A percentile compares a stretch with the other conserved stretches of the same genome.
Conservation (phyloP, 1,139 yeast species). For the Lodderomyces pseudojiufengensis region DNA sequence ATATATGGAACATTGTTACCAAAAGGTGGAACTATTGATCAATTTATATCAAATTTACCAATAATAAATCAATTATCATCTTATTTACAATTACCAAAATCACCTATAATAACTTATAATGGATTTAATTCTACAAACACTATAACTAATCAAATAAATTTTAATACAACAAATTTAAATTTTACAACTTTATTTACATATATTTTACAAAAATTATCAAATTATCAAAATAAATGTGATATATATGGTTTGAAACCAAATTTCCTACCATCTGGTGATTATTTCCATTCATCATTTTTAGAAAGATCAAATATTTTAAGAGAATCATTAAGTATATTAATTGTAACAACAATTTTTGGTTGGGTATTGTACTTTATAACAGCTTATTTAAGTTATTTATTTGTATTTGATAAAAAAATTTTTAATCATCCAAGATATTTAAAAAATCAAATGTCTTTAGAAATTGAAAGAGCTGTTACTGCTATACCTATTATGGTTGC, state of each 20-base stretch:
- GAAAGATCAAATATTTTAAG: constrained; percentile 71
- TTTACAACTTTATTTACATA: constrained; percentile 12
- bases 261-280: constrained; percentile 43
- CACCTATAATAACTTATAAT: constrained; percentile 1
- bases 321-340: constrained; percentile 62
- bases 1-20: constrained; percentile 56
- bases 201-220: constrained; percentile 17
- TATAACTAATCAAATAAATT: background rate
- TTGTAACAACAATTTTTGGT: constrained; percentile 80
- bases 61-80: constrained; percentile 6
- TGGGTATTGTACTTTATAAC: constrained; percentile 73
- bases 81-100: constrained; percentile 2
- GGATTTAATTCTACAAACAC: background rate
- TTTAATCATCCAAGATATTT: constrained; percentile 95
- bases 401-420: constrained; percentile 80
- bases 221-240: constrained; percentile 32
- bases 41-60: constrained; percentile 11
- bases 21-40: constrained; percentile 25
- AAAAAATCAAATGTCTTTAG: constrained; percentile 86
- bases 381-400: constrained; percentile 70
- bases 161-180: constrained; percentile 9
- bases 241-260: constrained; percentile 37
- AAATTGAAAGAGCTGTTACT: constrained; percentile 69
- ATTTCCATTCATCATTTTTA: constrained; percentile 59
- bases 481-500: constrained; percentile 89